These are phyloP conservation scores for Torulaspora delbrueckii DNA, from an alignment of 805 yeast species.

Conservation along the genomic window DNA sequence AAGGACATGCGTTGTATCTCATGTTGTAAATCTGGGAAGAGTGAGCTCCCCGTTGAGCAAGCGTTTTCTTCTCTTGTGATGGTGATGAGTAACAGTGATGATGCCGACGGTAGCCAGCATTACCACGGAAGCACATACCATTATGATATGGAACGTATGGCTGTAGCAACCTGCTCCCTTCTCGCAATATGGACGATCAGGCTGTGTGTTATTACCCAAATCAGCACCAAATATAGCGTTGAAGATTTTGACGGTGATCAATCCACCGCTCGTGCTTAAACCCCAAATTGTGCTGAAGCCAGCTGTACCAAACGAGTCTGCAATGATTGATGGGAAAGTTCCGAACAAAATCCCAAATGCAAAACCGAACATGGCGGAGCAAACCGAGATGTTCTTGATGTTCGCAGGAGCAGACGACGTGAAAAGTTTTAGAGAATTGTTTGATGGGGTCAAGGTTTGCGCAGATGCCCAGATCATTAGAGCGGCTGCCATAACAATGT, in stretches of 20 bases:
- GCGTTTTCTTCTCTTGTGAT: slow-evolving; percentile 1
- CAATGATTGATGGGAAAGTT: slow-evolving; percentile 68
- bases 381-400: slow-evolving; percentile 40
- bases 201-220: slow-evolving; percentile 43
- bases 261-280: slow-evolving; percentile 64
- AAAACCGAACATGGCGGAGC: slow-evolving; percentile 55
- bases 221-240: slow-evolving; percentile 53
- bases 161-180: slow-evolving; percentile 47
- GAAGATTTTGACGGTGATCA: slow-evolving; percentile 48
- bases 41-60: background rate
- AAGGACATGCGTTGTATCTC: background rate
- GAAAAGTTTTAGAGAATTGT: background rate
- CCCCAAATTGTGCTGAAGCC: slow-evolving; percentile 78
- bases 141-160: slow-evolving; percentile 37
- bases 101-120: slow-evolving; percentile 17
- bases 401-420: slow-evolving; percentile 22
- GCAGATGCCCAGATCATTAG: slow-evolving; percentile 35
- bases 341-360: slow-evolving; percentile 72
- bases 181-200: slow-evolving; percentile 41
- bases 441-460: slow-evolving; percentile 23
- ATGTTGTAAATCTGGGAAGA: background rate
- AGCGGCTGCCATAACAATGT: slow-evolving; percentile 42
- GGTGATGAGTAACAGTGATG: slow-evolving; percentile 14
- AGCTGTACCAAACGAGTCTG: slow-evolving; percentile 64
- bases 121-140: slow-evolving; percentile 21